Evolutionary conservation across 257 asterid species (phyloP), one percentile per base, ranked within the genome.

Genomic region (Penstemon davidsonii): DNA sequence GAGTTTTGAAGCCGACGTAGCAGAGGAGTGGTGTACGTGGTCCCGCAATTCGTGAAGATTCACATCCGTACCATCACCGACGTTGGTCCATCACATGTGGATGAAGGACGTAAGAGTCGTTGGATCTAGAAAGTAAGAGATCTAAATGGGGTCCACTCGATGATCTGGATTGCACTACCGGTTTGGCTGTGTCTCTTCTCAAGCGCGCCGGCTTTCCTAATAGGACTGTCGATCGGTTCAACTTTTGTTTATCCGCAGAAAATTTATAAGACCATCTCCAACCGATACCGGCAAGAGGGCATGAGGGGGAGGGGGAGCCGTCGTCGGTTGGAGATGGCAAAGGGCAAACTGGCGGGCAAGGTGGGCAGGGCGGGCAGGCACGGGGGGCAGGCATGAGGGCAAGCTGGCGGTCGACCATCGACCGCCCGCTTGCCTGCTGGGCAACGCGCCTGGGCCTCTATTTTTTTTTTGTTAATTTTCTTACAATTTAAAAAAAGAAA

Each of bases 21-120:
- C 84, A 58, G 63, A 19, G 58, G 68, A 42, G 63, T 19, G 12
- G 59, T 3, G 67, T 19, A 47, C 51, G 15, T 2, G 49, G 68
- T 79, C 7, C 84, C 81, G 73, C 42, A 19, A 36, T 33, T 78
- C 84, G 46, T 69, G 87, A 82, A 80, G 69, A 45, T 82, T 82
- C 87, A 36, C 44, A 58, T 62, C 72, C 73, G 53, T 41, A 42
- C 64, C 67, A 47, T 7, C 79, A 65, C 84, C 81, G 81, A 76
- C 78, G 39, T 19, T 7, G 57, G 72, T 55, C 38, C 75, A 52
- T 41, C 39, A 3, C 38, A 55, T 55, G 60, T 25, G 39, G 39
- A 19, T 62, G 82, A 77, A 70, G 51, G 73, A 74, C 75, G 41
- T 73, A 9, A 8, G 54, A 71, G 61, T 83, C 85, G 79, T 78